Percentiles rank a stretch among this genome's conserved stretches.
Conservation (phyloP, 140 eudicot genomes). For the Bidens hawaiensis region DNA sequence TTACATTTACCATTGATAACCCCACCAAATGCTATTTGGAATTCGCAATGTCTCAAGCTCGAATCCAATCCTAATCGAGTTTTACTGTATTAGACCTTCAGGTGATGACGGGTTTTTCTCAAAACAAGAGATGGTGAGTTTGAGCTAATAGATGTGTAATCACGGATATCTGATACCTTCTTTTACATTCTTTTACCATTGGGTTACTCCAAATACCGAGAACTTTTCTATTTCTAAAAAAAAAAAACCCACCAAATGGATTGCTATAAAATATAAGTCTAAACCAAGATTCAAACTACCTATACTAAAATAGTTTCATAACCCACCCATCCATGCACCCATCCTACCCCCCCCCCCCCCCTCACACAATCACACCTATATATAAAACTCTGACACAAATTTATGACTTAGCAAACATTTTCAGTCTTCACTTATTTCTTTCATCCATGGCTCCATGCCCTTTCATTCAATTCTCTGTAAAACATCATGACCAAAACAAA, state of each 20-base stretch:
- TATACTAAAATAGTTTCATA: not conserved
- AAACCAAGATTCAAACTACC: slow-evolving; percentile 22
- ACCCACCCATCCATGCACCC: slow-evolving; percentile 3
- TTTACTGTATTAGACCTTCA: no score
- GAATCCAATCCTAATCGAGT: no score
- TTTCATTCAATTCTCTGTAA: slow-evolving; percentile 2
- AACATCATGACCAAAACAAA: slow-evolving; percentile 18
- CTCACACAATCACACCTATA: slow-evolving; percentile 25
- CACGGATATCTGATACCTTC: no score
- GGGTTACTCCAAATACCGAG: no score
- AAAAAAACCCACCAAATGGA: slow-evolving; percentile 18
- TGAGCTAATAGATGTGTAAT: no score
- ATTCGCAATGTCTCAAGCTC: no score
- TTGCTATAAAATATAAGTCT: not conserved
- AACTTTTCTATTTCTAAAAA: no score
- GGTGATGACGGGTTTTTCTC: no score
- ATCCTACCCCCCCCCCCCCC: not conserved
- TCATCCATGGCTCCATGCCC: slow-evolving; percentile 27
- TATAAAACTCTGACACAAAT: slow-evolving; percentile 35
- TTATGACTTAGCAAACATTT: slow-evolving; percentile 27
- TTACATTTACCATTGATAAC: no score
- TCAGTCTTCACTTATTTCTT: slow-evolving; percentile 22
- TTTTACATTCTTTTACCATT: no score
- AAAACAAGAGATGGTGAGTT: no score
- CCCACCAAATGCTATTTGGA: no score